Evolutionary conservation across 176 grass and related monocot species (phyloP), one percentile per base, ranked within the genome.

Genomic region (Calamus simplicifolius): DNA sequence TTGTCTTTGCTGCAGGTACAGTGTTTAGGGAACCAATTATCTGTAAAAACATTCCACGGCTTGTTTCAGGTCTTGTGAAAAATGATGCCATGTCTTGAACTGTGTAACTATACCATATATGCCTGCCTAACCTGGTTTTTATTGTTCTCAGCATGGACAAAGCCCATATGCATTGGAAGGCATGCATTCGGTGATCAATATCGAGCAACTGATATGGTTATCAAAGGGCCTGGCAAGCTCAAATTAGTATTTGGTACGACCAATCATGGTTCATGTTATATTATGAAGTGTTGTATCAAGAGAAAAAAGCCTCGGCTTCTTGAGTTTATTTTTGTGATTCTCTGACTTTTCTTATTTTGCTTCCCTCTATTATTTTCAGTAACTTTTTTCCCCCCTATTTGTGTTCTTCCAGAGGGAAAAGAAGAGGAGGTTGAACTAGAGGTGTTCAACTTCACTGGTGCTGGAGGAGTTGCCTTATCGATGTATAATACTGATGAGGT

Each of bases 401-500:
- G 28, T 79, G 19, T 29, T 69, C 66, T 83, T 65, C 52, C 55
- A 88, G 92, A 87, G 78, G 92, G 87, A 50, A 84, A 87, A 73
- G 84, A 88, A 25, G 69, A 87, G 73, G 71, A 70, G 31, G 62
- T 88, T 64, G 92, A 97, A 65, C 72, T 91, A 27, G 87, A 97
- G 69, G 92, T 97, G n/a, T 91, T 85, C 54, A 87, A 97, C 72
- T 97, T 97, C 54, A 91, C 87, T 69, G 92, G 92, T 59, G 75
- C 75, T 76, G 92, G 92, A 74, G 89, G 89, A 82, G 84, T 97
- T 67, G 87, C 87, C 19, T 63, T 97, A 75, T 60, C 92, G 57
- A 97, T 97, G 92, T 97, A 97, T 71, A 97, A 97, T 72, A 90
- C 87, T 29, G 92, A 97, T 17, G 87, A 97, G 87, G 92, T 91